Percentiles rank a stretch among this genome's conserved stretches.
Conservation (phyloP, 805 yeast genomes). For the Maudiozyma serrabonitensis region DNA sequence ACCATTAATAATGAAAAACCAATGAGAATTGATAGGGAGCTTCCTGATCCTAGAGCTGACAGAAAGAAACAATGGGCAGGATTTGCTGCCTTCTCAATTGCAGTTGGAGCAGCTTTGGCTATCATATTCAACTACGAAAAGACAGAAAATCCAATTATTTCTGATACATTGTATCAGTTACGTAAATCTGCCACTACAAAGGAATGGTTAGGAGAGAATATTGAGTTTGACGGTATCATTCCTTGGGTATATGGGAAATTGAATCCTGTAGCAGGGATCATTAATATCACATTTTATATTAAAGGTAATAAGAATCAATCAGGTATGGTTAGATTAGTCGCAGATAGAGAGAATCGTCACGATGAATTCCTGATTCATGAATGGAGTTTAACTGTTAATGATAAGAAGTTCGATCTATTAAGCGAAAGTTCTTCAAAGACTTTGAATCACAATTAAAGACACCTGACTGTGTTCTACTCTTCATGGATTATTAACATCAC, state of each 20-base stretch:
- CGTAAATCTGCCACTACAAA: slow-evolving; percentile 64
- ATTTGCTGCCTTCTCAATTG: slow-evolving; percentile 44
- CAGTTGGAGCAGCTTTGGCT: slow-evolving; percentile 46
- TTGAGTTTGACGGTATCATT: slow-evolving; percentile 52
- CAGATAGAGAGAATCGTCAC: slow-evolving; percentile 52
- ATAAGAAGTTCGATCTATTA: slow-evolving; percentile 38
- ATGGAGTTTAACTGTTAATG: slow-evolving; percentile 51
- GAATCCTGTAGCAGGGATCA: slow-evolving; percentile 72
- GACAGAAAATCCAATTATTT: slow-evolving; percentile 77
- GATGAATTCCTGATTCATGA: slow-evolving; percentile 50
- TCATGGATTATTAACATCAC: background rate
- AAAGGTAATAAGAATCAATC: slow-evolving; percentile 52
- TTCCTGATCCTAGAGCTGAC: slow-evolving; percentile 70
- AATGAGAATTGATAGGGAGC: slow-evolving; percentile 62
- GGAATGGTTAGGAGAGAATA: slow-evolving; percentile 60
- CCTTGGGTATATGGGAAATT: slow-evolving; percentile 89
- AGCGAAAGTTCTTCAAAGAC: slow-evolving; percentile 31
- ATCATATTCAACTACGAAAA: slow-evolving; percentile 90
- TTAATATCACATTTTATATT: slow-evolving; percentile 63
- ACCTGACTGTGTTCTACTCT: background rate
- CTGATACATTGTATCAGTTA: slow-evolving; percentile 75
- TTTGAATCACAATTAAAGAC: background rate
- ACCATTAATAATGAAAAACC: slow-evolving; percentile 24
- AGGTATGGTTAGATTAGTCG: slow-evolving; percentile 52
- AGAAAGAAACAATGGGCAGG: slow-evolving; percentile 42